phyloP scores from a whole-genome alignment of 345 rosid genomes.

The Linum tenue region DNA sequence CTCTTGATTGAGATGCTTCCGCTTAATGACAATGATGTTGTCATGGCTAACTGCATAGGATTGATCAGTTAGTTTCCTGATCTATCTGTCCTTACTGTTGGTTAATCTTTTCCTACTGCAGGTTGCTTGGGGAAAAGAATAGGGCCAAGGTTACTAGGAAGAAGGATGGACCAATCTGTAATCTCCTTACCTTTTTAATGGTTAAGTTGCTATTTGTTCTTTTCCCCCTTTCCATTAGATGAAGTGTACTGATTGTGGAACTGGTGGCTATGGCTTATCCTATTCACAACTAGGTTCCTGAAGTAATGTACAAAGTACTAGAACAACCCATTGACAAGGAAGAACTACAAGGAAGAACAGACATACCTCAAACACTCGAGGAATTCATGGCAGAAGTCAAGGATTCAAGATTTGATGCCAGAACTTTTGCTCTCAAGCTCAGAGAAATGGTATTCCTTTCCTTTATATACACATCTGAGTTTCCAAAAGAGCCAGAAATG shows the following conservation, averaged over 20 bases:
- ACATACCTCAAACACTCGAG: constrained; percentile 70
- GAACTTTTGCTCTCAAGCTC: constrained; percentile 73
- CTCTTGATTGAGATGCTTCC: no score
- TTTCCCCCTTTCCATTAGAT: not conserved
- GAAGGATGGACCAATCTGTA: constrained; percentile 60
- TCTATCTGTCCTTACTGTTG: not conserved
- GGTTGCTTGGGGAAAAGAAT: constrained; percentile 89
- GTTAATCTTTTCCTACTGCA: constrained; percentile 15
- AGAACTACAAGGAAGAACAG: constrained; percentile 59
- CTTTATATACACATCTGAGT: not conserved
- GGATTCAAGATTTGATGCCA: constrained; percentile 52
- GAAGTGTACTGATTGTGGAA: not conserved
- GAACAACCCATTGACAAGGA: constrained; percentile 51
- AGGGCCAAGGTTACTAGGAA: constrained; percentile 66
- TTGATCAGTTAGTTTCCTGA: no score
- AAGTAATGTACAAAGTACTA: constrained; percentile 62
- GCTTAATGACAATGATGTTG: no score
- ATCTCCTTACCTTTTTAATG: constrained; percentile 13
- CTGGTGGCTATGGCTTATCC: not conserved
- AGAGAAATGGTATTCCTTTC: constrained; percentile 60
- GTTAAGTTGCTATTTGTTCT: not conserved
- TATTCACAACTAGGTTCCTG: constrained; percentile 52
- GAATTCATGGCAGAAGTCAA: constrained; percentile 68
- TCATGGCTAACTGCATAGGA: no score
- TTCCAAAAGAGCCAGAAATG: not conserved